Conservation (phyloP, 1,139 yeast species). For the Pichia sp. region DNA sequence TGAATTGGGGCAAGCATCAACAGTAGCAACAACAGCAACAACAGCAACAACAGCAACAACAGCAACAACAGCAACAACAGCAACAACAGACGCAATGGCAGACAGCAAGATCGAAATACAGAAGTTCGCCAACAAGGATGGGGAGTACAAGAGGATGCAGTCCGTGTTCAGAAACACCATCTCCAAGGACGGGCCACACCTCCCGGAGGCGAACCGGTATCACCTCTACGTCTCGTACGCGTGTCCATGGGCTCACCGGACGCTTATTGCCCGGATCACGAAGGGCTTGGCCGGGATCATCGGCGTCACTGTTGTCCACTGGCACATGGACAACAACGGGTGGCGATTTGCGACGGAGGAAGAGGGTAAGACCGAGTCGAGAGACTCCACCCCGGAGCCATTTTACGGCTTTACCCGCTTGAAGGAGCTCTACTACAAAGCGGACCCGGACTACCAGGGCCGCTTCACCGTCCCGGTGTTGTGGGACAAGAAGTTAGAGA, state of each 20-base stretch:
- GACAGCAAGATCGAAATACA: conserved; percentile 12
- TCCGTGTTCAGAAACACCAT: conserved; percentile 55
- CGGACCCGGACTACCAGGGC: conserved; percentile 70
- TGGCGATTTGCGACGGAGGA: conserved; percentile 66
- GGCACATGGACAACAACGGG: conserved; percentile 80
- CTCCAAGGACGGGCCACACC: conserved; percentile 57
- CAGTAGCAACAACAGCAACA: not conserved
- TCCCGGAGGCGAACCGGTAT: conserved; percentile 71
- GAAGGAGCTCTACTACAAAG: conserved; percentile 68
- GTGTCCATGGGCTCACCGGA: conserved; percentile 96
- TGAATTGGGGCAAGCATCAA: not conserved
- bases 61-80: not conserved
- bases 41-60: not conserved
- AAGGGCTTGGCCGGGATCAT: conserved; percentile 70
- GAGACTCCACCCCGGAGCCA: conserved; percentile 62
- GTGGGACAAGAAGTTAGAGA: conserved; percentile 79
- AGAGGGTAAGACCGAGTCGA: conserved; percentile 32
- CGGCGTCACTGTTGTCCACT: conserved; percentile 76
- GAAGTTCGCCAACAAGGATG: conserved; percentile 47
- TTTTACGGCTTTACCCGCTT: conserved; percentile 58
- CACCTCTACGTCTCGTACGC: conserved; percentile 85
- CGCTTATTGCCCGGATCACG: conserved; percentile 67
- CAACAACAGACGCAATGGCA: conserved; percentile 2
- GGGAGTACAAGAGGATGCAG: conserved; percentile 49
- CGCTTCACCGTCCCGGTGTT: conserved; percentile 89